Base-by-base conservation (phyloP, 768 basidiomycete genomes). In the Termitomyces sp. region DNA sequence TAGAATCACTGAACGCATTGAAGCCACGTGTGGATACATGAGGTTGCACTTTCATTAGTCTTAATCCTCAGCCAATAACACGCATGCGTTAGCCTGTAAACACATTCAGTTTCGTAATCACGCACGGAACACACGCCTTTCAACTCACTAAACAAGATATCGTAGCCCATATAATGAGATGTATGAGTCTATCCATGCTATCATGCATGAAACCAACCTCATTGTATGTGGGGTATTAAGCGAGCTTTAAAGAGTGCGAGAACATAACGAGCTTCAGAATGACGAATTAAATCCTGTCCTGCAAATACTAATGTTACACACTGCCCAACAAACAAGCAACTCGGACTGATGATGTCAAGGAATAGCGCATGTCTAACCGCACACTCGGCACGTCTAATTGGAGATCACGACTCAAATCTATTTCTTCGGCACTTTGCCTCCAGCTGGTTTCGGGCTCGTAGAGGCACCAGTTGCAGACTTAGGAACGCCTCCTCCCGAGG, bases 371-470 rank as follows among this genome's bases (percentile, higher is more conserved):
- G 32, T 13, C 32, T 18, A 10, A 32, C 11, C 3, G 30, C 30
- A 30, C 6, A 5, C 6, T 30, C 7, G 30, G 20, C 33, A 35
- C 22, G 33, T 50, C 33, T 24, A 35, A 35, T 33, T 45, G 18
- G 9, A 35, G 24, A 54, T 11, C 20, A 26, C 22, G 5, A 18
- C 14, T 10, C 44, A 5, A 46, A n/a, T 33, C 50, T 43, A 61
- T 41, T 62, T 62, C 58, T 54, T 59, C 22, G 48, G 4, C 36
- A 8, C 52, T 32, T 62, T 62, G 24, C 52, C 48, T 33, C 61
- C 55, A 1, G 52, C 35, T 38, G 62, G 41, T 6, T 63, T 63
- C 48, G 53, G 38, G 24, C 24, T 43, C 11, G 60, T 46, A 10
- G 41, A 18, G n/a, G 49, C 52, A 24, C 54, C 49, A 18, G 60